Base-by-base conservation (phyloP, 805 yeast genomes). In the Candida hungchunana region DNA sequence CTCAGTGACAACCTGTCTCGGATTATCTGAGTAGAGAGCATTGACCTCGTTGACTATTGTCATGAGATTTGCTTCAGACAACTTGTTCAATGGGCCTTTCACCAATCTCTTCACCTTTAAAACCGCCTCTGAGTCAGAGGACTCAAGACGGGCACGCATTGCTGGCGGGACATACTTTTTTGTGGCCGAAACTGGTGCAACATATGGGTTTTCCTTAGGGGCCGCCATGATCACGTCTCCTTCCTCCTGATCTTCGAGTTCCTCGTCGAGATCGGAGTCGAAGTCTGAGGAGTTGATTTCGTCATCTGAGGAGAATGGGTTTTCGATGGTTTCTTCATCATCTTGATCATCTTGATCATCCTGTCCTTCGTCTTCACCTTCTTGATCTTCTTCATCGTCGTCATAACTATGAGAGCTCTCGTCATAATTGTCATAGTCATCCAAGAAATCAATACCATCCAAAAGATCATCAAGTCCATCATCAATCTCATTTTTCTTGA, bases 131-230 rank as follows among this genome's bases (percentile, higher is more conserved):
- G 73, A 63, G 18, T 67, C 67, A 3, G 63, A 66, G 10, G 34
- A 8, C 4, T 51, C 26, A 4, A 71, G 42, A 48, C 68, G 71
- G 29, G 75, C 69, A 40, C 97, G 72, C 38, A 83, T 58, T 0
- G 95, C 88, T 0, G 97, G 98, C 1, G 98, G 97, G 12, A 90
- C 64, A 54, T 93, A 90, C 43, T 73, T 67, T 1, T 34, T 36
- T 2, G 39, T 16, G 9, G 67, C 63, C n/a, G n/a, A n/a, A 5
- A 56, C 63, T 9, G 87, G 84, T 0, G 88, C 83, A 26, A 77
- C 73, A 51, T 79, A 84, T 5, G 95, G 94, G 47, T 86, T 86
- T 54, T 84, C 95, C 43, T 63, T 51, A 30, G 63, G 67, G 24
- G 55, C 50, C 22, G 61, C 62, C 37, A 48, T 51, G 28, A 43